phyloP scores from a whole-genome alignment of 768 basidiomycete species.

The Rhodotorula taiwanensis region DNA sequence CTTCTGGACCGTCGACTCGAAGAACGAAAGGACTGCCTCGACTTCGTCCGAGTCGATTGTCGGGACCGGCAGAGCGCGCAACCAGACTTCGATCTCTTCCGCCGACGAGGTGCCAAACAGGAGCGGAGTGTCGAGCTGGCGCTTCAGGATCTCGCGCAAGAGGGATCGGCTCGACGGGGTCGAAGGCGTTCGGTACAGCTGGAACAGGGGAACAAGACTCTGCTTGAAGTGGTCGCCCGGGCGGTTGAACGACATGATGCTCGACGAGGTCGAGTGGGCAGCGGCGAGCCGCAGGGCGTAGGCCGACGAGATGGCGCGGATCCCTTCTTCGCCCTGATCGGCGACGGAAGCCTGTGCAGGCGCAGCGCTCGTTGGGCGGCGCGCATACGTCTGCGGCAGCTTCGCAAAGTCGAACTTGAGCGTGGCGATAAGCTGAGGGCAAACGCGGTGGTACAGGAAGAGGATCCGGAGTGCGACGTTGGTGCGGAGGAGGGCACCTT shows the following conservation, averaged over 20 bases:
- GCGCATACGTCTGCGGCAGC: conserved; percentile 44
- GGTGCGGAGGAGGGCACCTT: conserved; percentile 52
- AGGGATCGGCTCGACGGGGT: conserved; percentile 53
- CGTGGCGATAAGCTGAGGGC: conserved; percentile 69
- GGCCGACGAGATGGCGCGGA: conserved; percentile 47
- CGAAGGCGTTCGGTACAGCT: conserved; percentile 53
- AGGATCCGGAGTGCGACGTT: conserved; percentile 75
- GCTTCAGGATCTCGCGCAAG: conserved; percentile 55
- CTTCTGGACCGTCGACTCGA: conserved; percentile 24
- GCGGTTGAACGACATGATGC: conserved; percentile 36
- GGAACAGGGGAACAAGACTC: conserved; percentile 61
- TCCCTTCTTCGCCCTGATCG: conserved; percentile 24
- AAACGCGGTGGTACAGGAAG: conserved; percentile 72
- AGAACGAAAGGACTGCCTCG: conserved; percentile 14
- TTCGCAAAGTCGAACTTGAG: conserved; percentile 81
- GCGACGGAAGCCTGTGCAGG: background rate
- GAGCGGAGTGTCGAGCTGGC: conserved; percentile 63
- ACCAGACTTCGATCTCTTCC: conserved; percentile 71
- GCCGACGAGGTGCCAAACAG: conserved; percentile 51
- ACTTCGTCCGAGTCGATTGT: background rate
- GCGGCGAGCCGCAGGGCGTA: conserved; percentile 68
- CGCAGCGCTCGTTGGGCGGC: background rate
- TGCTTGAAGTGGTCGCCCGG: conserved; percentile 51
- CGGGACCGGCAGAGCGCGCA: conserved; percentile 56
- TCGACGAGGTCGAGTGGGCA: conserved; percentile 46